Base-by-base conservation (phyloP, 164 flowering plant genomes). In the Chloranthus sessilifolius region DNA sequence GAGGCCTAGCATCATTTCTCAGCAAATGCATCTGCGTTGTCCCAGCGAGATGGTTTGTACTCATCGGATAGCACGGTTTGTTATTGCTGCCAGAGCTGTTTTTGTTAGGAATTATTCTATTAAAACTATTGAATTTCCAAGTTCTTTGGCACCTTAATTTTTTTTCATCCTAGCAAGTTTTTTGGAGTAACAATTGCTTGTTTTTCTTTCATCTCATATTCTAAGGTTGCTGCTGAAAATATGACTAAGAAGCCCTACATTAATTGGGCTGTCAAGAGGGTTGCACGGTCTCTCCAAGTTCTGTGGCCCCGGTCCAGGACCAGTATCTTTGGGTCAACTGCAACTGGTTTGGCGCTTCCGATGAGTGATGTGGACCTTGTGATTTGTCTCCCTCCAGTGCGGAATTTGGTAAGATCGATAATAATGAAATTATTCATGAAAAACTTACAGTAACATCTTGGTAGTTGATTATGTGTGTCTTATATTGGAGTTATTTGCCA, bases 351-450 rank as follows among this genome's bases (percentile, higher is more conserved):
- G 69, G 78, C 96, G 49, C 94, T 88, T 67, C 98, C 96, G 27
- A 67, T 85, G 10, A 91, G 98, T 79, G 98, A 91, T 70, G 92
- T 91, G 56, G 98, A 91, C 71, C 95, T 91, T 69, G 98, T 91
- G 53, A 90, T 91, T 60, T 77, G 85, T 68, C 96, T 91, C 40
- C 98, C 98, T 53, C 98, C 98, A 29, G 98, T 91, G 55, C 75
- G 98, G 63, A 91, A 91, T 67, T 63, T 91, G 90, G 98, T 91
- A 62, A 70, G 81, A 31, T 43, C 24, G 21, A 20, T 45, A 26
- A 41, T 61, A 33, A 20, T 43, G 47, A 50, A n/a, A 34, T 26
- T 43, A 26, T 11, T 12, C 41, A 4, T 23, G 45, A 7, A 7
- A 43, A 33, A 22, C 23, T 52, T 62, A 25, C 42, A n/a, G n/a